Percentiles rank a stretch among this genome's conserved stretches.
phyloP scores from a whole-genome alignment of 2,329 filamentous ascomycete genomes.

The Pseudogymnoascus sp. region DNA sequence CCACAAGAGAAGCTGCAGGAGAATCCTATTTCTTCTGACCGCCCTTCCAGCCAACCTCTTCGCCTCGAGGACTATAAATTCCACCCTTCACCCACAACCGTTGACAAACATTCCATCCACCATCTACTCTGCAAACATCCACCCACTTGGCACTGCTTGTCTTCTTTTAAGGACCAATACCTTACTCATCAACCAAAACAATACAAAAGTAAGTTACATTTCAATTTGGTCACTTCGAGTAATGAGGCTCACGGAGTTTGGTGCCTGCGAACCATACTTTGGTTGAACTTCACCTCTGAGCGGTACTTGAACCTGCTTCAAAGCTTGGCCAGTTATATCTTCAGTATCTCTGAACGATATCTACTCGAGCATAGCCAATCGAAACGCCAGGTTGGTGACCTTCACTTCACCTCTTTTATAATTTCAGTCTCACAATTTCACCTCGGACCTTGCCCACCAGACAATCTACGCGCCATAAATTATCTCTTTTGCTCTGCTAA shows the following conservation, averaged over 20 bases:
- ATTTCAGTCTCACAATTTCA: neutral
- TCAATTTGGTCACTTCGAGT: neutral
- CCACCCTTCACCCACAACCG: neutral
- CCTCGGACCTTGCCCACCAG: neutral
- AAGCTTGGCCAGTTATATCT: neutral
- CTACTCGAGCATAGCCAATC: neutral
- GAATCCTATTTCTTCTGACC: neutral
- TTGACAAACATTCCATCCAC: neutral
- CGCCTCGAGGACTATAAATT: slow-evolving; percentile 1
- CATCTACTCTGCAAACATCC: neutral
- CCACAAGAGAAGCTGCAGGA: neutral
- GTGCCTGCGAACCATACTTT: neutral
- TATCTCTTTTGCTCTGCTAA: neutral
- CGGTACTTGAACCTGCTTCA: neutral
- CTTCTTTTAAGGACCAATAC: neutral
- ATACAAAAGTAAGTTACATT: neutral
- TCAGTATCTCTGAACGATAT: neutral
- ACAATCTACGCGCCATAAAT: neutral
- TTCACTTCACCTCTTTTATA: neutral
- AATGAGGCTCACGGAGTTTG: neutral
- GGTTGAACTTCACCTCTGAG: neutral
- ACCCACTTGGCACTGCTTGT: neutral
- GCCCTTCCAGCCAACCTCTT: neutral
- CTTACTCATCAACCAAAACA: neutral
- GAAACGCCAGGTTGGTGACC: neutral